Base-by-base conservation (phyloP, 768 basidiomycete species). In the Suillus subaureus region DNA sequence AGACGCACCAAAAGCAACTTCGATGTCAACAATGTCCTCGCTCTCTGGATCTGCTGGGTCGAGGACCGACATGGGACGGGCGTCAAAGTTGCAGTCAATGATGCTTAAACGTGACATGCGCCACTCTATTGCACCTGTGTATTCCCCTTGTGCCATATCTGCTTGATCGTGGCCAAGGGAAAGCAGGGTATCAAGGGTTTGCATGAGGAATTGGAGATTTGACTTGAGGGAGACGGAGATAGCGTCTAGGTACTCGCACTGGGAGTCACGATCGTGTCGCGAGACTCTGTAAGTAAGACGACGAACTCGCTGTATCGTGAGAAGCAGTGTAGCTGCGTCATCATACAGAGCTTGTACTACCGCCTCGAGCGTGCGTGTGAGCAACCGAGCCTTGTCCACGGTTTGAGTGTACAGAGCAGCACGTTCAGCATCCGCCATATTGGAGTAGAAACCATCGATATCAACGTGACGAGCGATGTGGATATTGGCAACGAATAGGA, bases 381-480 rank as follows among this genome's bases (percentile, higher is more conserved):
- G 82, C 11, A 80, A 70, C 37, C 90, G 83, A 23, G 92, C 94
- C 64, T 82, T 87, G 54, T 88, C 87, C 3, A 95, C 89, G 23
- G 87, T 87, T 67, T 87, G 83, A 16, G 81, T 72, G 72, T 93
- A 94, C 40, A 80, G 73, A 23, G 84, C 79, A 68, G 85, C 85
- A 28, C 80, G 72, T 8, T 82, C 74, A 16, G 80, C 72, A 18
- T 69, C 66, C 12, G 78, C 79, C 1, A 81, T 78, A 35, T 86
- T 83, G 66, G 84, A 81, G 33, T 81, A 81, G 67, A 91, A 83
- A 18, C 90, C 91, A 69, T 94, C 92, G 65, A 96, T 86, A 73
- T 96, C 95, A 66, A 96, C 87, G 73, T 89, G 87, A 37, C 87
- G 85, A 23, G 93, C 93, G 62, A 96, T 77, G 74, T 95, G 89